phyloP scores from a whole-genome alignment of 768 basidiomycete species.

The Mycena rebaudengoi region DNA sequence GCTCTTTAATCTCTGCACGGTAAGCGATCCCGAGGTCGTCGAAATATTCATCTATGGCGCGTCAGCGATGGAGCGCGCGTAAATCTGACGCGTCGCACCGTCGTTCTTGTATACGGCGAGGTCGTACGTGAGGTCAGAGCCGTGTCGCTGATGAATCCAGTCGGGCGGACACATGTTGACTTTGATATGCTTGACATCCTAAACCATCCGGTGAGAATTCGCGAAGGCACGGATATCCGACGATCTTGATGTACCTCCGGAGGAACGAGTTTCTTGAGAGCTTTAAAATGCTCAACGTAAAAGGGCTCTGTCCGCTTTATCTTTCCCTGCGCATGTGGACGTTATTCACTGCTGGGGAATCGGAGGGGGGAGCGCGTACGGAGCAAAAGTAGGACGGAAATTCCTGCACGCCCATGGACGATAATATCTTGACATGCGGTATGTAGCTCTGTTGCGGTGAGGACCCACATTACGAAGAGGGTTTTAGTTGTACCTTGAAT shows the following conservation, averaged over 20 bases:
- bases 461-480: not conserved
- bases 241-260: slow-evolving; percentile 55
- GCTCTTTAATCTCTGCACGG: slow-evolving; percentile 56
- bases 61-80: not conserved
- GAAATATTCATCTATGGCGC: slow-evolving; percentile 56
- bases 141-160: slow-evolving; percentile 77
- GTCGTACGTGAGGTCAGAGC: slow-evolving; percentile 64
- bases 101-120: slow-evolving; percentile 68
- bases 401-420: slow-evolving; percentile 48
- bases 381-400: slow-evolving; percentile 53
- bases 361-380: slow-evolving; percentile 34
- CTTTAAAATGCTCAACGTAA: slow-evolving; percentile 70
- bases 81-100: slow-evolving; percentile 41
- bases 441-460: slow-evolving; percentile 48
- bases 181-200: slow-evolving; percentile 76
- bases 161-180: slow-evolving; percentile 76
- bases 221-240: not conserved
- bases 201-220: slow-evolving; percentile 9
- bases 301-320: slow-evolving; percentile 69
- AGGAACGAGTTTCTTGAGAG: slow-evolving; percentile 62
- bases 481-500: slow-evolving; percentile 53
- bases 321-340: slow-evolving; percentile 55
- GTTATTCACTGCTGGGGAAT: slow-evolving; percentile 34
- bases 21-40: slow-evolving; percentile 56
- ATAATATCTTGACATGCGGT: slow-evolving; percentile 55